phyloP scores from a whole-genome alignment of 23 red algal genomes.

The Gracilariopsis chorda region DNA sequence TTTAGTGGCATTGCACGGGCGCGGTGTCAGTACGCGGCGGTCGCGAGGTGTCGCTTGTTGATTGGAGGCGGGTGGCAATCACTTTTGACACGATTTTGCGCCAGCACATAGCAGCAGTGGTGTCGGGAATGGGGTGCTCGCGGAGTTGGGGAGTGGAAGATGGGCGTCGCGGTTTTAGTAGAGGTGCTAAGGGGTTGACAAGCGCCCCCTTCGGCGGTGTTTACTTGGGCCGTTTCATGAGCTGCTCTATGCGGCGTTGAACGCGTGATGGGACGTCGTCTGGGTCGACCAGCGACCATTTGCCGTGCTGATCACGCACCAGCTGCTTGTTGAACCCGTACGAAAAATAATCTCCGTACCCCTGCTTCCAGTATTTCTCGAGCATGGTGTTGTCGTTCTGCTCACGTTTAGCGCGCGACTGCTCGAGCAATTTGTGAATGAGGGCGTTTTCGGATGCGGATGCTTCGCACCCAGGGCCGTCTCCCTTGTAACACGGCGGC shows the following conservation, averaged over 20 bases:
- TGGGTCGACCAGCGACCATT: constrained; percentile 25
- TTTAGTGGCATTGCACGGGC: no score
- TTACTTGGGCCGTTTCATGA: neutral
- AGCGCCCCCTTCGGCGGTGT: no score
- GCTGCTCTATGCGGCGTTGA: neutral
- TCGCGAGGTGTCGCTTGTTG: no score
- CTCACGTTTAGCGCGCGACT: constrained; percentile 34
- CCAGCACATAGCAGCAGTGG: no score
- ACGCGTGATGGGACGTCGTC: neutral
- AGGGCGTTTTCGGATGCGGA: constrained; percentile 15
- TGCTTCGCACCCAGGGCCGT: constrained; percentile 54
- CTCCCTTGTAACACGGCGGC: constrained; percentile 23
- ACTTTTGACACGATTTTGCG: no score
- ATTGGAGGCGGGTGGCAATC: no score
- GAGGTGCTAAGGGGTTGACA: no score
- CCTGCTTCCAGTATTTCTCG: constrained; percentile 49
- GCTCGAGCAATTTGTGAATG: constrained; percentile 31
- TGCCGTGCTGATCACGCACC: constrained; percentile 48
- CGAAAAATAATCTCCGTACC: constrained; percentile 54
- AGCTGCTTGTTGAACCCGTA: constrained; percentile 57
- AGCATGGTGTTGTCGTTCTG: neutral
- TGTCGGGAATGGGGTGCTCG: no score
- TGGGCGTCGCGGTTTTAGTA: no score
- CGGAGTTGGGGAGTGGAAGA: no score
- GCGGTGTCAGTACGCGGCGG: no score